Evolutionary conservation across 495 filamentous ascomycete species (phyloP), one percentile per base, ranked within the genome.

Genomic region (Aspergillus mulundensis): DNA sequence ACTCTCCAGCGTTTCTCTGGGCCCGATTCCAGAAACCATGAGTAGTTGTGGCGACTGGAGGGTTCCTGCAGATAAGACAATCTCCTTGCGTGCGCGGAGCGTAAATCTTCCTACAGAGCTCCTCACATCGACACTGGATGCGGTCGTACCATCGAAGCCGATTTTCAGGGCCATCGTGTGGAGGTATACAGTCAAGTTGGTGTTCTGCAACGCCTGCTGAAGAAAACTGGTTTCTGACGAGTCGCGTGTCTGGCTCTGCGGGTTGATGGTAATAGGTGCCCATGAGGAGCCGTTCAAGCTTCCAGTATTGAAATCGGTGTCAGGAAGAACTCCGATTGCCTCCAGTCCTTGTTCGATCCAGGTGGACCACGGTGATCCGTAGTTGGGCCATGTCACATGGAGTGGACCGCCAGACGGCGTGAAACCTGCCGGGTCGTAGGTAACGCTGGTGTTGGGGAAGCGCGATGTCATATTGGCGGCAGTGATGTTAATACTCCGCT

Each of bases 61-160:
- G 5, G 58, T 73, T 7, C 82, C 82, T 1, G 81, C 80, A 5
- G 81, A 78, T 0, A 86, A 16, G 32, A 84, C 80, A 40, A 86
- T 74, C 57, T 84, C 82, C 43, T 72, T 74, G 1, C 43, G 66
- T 1, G 81, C 80, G 0, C 47, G 65, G 58, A 76, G n/a, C 1
- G 24, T 42, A 14, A 15, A 80, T 10, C 44, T 44, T 1, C n/a
- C 21, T 7, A 21, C 54, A 12, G 38, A 19, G 15, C 59, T 19
- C 59, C 32, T 14, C 0, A 63, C 51, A 12, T 59, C 28, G 2
- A 68, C 59, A 2, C 62, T 62, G 3, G 21, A 50, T 0, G 69
- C 64, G 14, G 41, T 40, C 24, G 57, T 64, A 0, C 59, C 12
- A 53, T 75, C 11, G 43, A 66, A 79, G 2, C 79, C n/a, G 40